Conservation (phyloP, 768 basidiomycete genomes). For the Obba rivulosa region DNA sequence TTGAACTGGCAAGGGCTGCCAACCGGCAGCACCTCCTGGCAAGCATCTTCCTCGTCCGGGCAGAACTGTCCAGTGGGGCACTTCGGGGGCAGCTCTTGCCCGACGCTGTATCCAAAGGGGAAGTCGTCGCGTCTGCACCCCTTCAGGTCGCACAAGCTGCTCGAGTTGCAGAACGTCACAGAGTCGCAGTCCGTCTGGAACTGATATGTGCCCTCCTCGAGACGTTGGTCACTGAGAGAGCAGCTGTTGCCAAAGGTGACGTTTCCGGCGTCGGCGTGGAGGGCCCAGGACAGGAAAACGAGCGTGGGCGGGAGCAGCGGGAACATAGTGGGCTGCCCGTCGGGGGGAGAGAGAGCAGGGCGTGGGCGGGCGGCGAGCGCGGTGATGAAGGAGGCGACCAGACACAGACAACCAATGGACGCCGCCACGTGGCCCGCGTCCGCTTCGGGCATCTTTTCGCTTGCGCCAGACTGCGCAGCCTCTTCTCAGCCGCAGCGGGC, state of each 20-base stretch:
- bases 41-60: conserved; percentile 75
- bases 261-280: conserved; percentile 40
- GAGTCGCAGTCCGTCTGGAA: conserved; percentile 76
- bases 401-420: too few species aligned
- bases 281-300: conserved; percentile 43
- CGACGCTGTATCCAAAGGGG: conserved; percentile 60
- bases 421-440: too few species aligned
- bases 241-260: conserved; percentile 42
- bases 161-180: conserved; percentile 55
- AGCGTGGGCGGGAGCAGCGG: conserved; percentile 17
- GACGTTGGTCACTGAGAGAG: conserved; percentile 52
- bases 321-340: too few species aligned
- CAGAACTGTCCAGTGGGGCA: conserved; percentile 68
- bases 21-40: conserved; percentile 54
- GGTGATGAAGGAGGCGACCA: too few species aligned
- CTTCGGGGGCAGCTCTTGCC: conserved; percentile 45
- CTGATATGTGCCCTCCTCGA: conserved; percentile 73
- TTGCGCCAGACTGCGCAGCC: too few species aligned
- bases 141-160: conserved; percentile 50
- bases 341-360: too few species aligned
- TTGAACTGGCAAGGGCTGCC: conserved; percentile 77
- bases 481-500: too few species aligned
- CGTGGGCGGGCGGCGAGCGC: too few species aligned
- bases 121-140: conserved; percentile 75
- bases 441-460: too few species aligned